Evolutionary conservation across 345 rosid species (phyloP), one percentile per base, ranked within the genome.

Genomic region (Cardamine occulta): DNA sequence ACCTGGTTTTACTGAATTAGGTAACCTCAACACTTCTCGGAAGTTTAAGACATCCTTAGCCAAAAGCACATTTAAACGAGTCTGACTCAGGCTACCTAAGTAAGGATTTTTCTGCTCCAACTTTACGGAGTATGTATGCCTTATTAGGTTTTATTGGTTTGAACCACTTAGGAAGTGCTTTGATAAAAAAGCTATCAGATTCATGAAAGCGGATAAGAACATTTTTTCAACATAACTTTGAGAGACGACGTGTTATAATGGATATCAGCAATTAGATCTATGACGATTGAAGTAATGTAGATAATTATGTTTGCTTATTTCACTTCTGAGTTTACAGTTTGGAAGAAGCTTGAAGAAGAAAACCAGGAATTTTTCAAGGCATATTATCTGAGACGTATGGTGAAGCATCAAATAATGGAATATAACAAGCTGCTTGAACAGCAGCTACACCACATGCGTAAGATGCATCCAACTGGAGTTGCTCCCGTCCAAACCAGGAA

Each of bases 341-440:
- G 98, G 98, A 88, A 91, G 85, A 91, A 88, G 86, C 98, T 94
- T 67, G 97, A 94, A 81, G 97, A 94, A 83, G 93, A 91, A 82
- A 94, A 94, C 80, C 78, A 76, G 7, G 97, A 91, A 2, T 94
- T 94, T 81, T 94, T 94, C 80, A 81, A 85, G 72, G 97, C 97
- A 28, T 94, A 94, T 85, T 81, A 89, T 81, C 80, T 94, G 64
- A 94, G 96, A 73, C 81, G 91, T 74, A 87, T 58, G 84, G 88
- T 91, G 68, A 94, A 94, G 84, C 84, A 86, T 49, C 98, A 94
- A 81, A 89, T 94, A 45, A 47, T 74, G 74, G 97, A 91, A 80
- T 94, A 88, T 75, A 94, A 94, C 82, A 84, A 86, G 85, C 86
- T 94, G 68, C 97, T 94, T 73, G 96, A 85, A 83, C 90, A 87